A percentile compares a stretch with the other conserved stretches of the same genome.
Evolutionary conservation across 108 stramenopile genomes (phyloP).

Genomic region (Thalassiosira profunda): DNA sequence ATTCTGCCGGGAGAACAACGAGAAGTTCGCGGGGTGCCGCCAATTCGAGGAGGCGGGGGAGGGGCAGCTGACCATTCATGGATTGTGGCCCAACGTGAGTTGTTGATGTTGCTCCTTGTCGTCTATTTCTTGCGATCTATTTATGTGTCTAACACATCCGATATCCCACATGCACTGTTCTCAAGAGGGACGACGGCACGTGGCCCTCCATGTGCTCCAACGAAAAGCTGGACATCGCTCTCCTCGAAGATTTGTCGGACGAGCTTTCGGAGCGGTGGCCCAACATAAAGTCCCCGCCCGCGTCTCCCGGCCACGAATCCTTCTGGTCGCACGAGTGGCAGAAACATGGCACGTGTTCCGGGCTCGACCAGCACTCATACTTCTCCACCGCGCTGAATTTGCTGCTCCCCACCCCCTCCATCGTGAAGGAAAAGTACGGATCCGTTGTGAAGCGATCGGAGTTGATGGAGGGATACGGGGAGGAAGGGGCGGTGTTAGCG

Average conservation of each 20-base stretch:
- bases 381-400: slow-evolving; percentile 46
- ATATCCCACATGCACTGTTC: background rate
- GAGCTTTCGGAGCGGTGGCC: slow-evolving; percentile 47
- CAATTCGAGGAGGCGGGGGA: slow-evolving; percentile 35
- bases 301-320: slow-evolving; percentile 7
- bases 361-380: slow-evolving; percentile 56
- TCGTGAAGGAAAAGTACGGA: slow-evolving; percentile 34
- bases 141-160: background rate
- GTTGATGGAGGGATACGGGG: slow-evolving; percentile 38
- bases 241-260: slow-evolving; percentile 6
- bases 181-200: slow-evolving; percentile 41
- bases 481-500: background rate
- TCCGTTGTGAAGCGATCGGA: slow-evolving; percentile 22
- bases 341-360: slow-evolving; percentile 78
- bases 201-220: slow-evolving; percentile 47
- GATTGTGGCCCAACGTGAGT: slow-evolving; percentile 53
- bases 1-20: slow-evolving; percentile 37
- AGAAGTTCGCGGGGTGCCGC: slow-evolving; percentile 40
- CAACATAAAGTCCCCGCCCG: slow-evolving; percentile 35
- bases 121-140: background rate
- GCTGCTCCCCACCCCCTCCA: slow-evolving; percentile 46
- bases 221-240: slow-evolving; percentile 28
- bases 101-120: background rate
- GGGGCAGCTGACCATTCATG: slow-evolving; percentile 55
- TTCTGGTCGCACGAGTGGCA: slow-evolving; percentile 79